Base-by-base conservation (phyloP, 192 early-diverging fungal species). In the Rhizophagus prolifer region DNA sequence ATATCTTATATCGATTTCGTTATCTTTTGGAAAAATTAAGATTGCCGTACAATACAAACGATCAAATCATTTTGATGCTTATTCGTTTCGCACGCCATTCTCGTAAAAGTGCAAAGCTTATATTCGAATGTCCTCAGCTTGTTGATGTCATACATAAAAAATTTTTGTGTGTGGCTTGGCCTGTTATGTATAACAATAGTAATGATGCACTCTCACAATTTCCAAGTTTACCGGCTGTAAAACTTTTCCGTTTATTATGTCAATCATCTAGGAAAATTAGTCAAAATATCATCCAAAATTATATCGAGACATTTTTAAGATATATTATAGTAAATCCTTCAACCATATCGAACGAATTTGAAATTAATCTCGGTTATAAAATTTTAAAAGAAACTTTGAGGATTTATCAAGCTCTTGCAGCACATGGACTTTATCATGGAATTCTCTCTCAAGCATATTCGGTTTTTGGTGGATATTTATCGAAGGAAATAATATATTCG, bases 1-100 rank as follows among this genome's bases (percentile, higher is more conserved):
- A 90, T 71, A 79, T 93, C 34, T 68, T 90, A 19, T 79, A 82
- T 26, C 84, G 91, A 30, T 60, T 92, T 21, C 78, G 82, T 5
- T 93, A 90, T 74, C 76, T 93, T 6, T 61, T 93, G 19, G 81
- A 82, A 1, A 77, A 79, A 9, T 70, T 78, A 8, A 80, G 81
- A 30, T 80, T 83, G 7, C 77, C 85, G 50, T 58, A 72, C 0
- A 61, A 59, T 34, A 78, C 85, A 1, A 82, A 84, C 9, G 69
- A 79, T 9, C 85, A 83, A 63, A 73, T 92, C 4, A 23, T 91
- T 10, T 67, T 79, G 30, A 86, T 90, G n/a, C 62, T 90, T 19
- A 69, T 84, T 10, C 79, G 83, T 9, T 74, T 92, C 19, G 82
- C 84, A 1, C 79, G 84, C 30, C 81, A 81, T 67, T 85, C 86